Conservation (phyloP, 768 basidiomycete species). For the Galerina marginata region DNA sequence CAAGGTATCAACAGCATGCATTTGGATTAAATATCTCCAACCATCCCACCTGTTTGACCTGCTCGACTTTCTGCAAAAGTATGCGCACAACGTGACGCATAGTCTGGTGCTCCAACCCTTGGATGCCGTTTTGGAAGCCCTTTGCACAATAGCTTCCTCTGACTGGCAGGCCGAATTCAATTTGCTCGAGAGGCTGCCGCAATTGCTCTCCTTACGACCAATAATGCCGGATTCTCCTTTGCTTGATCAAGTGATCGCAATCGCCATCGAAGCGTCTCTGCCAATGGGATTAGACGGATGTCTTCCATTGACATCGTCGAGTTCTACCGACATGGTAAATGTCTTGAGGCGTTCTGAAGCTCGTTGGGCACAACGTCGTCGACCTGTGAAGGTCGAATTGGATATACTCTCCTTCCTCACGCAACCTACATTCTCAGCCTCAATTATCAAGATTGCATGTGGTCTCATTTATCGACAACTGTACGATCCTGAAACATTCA, state of each 20-base stretch:
- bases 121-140: constrained; percentile 41
- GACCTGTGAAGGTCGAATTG: constrained; percentile 24
- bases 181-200: constrained; percentile 36
- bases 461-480: constrained; percentile 49
- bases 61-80: constrained; percentile 43
- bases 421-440: constrained; percentile 46
- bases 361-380: constrained; percentile 38
- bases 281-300: constrained; percentile 42
- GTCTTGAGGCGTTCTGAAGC: constrained; percentile 30
- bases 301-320: constrained; percentile 8
- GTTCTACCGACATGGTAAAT: constrained; percentile 21
- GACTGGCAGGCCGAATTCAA: constrained; percentile 31
- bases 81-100: constrained; percentile 10
- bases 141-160: constrained; percentile 27
- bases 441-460: constrained; percentile 49
- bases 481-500: constrained; percentile 29
- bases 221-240: constrained; percentile 38
- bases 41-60: constrained; percentile 45
- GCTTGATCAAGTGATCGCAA: constrained; percentile 56
- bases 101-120: constrained; percentile 29
- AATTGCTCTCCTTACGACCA: constrained; percentile 43
- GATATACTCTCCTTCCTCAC: constrained; percentile 42
- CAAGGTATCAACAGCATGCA: constrained; percentile 31
- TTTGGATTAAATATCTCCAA: constrained; percentile 66
- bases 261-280: constrained; percentile 42